Evolutionary conservation across 352 stramenopile genomes (phyloP).

Genomic region (Elongisporangium senticosum): DNA sequence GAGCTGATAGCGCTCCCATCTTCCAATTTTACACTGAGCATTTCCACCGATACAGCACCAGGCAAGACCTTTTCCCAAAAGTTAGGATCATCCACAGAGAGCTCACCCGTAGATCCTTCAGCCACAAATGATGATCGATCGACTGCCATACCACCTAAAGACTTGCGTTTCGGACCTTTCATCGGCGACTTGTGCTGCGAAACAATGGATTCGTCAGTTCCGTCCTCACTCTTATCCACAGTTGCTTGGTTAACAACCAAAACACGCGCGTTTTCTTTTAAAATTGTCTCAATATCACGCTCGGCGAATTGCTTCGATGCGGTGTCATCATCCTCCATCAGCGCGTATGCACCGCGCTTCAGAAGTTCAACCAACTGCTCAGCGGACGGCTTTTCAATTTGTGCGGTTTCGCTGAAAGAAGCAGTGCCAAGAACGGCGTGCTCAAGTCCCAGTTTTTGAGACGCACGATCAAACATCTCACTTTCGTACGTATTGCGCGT

Average conservation of each 20-base stretch:
- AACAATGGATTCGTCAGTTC: constrained; percentile 14
- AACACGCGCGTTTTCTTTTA: constrained; percentile 83
- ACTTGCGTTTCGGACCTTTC: constrained; percentile 64
- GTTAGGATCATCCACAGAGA: constrained; percentile 95
- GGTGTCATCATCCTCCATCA: constrained; percentile 96
- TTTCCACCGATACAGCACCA: constrained; percentile 79
- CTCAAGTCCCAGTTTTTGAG: constrained; percentile 97
- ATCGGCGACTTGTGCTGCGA: constrained; percentile 31
- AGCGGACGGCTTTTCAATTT: constrained; percentile 77
- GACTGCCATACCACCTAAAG: constrained; percentile 70
- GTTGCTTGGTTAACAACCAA: constrained; percentile 41
- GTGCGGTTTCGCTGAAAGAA: constrained; percentile 88
- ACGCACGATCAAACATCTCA: constrained; percentile 99
- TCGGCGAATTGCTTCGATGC: constrained; percentile 94
- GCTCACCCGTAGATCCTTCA: constrained; percentile 83
- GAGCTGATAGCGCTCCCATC: constrained; percentile 77
- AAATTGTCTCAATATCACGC: constrained; percentile 95
- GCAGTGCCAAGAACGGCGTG: constrained; percentile 96
- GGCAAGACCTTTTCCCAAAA: constrained; percentile 95
- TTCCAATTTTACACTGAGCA: constrained; percentile 84
- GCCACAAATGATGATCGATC: constrained; percentile 90
- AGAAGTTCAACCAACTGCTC: constrained; percentile 97
- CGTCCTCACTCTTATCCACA: constrained; percentile 24
- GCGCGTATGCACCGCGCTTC: constrained; percentile 96
- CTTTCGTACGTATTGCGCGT: constrained; percentile 99